Percentiles rank a stretch among this genome's conserved stretches.
phyloP scores from a whole-genome alignment of 192 early-diverging fungal species.

The Spizellomyces sp. region DNA sequence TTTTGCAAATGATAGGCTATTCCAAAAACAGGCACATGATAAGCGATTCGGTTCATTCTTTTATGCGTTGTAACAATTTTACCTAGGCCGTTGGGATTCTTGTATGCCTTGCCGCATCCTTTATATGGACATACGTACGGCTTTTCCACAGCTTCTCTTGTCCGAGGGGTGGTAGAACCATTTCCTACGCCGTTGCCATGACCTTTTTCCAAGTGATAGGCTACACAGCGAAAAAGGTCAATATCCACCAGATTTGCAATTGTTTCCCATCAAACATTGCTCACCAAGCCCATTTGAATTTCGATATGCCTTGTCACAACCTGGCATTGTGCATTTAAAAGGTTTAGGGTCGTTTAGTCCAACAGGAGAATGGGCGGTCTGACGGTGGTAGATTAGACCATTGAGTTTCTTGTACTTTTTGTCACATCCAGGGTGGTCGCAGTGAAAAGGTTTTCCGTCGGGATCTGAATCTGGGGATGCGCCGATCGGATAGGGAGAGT shows the following conservation, averaged over 20 bases:
- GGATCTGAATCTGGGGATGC: constrained; percentile 1
- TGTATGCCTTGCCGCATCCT: constrained; percentile 38
- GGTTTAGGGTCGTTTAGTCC: constrained; percentile 30
- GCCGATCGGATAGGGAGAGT: not conserved
- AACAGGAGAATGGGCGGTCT: constrained; percentile 73
- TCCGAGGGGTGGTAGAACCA: not conserved
- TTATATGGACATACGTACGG: constrained; percentile 33
- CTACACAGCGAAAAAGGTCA: not conserved
- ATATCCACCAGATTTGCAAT: no score
- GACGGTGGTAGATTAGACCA: constrained; percentile 85
- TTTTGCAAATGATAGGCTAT: constrained; percentile 31
- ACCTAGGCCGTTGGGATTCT: constrained; percentile 39
- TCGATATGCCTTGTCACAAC: constrained; percentile 30
- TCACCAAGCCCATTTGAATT: constrained; percentile 32
- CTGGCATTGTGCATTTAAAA: constrained; percentile 25
- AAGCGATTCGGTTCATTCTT: not conserved
- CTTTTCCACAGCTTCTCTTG: constrained; percentile 20
- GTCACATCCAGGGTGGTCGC: constrained; percentile 12
- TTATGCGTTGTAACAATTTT: not conserved
- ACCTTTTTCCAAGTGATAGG: constrained; percentile 37
- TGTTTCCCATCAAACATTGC: no score
- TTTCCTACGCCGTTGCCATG: constrained; percentile 12
- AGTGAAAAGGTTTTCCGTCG: constrained; percentile 30
- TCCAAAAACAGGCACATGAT: not conserved
- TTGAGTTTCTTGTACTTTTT: constrained; percentile 85